phyloP scores from a whole-genome alignment of 1,284 basidiomycete species.

The Rhodofomes roseus region DNA sequence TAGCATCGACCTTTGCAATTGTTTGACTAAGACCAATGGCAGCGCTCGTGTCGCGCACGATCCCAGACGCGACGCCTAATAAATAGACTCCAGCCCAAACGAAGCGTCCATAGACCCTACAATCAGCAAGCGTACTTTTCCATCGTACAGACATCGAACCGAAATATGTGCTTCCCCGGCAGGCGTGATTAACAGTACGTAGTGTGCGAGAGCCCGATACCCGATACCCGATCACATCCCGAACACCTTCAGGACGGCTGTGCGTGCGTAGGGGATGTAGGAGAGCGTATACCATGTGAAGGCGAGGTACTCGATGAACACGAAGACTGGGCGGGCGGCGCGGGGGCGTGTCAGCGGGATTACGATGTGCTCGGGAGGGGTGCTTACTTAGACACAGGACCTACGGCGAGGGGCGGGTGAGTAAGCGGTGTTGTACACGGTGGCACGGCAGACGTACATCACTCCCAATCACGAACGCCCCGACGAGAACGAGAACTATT shows the following conservation, averaged over 20 bases:
- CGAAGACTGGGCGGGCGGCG: constrained; percentile 77
- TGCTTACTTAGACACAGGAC: constrained; percentile 46
- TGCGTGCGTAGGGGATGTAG: constrained; percentile 86
- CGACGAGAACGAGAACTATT: constrained; percentile 77
- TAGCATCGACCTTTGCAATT: no score
- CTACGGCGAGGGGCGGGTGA: constrained; percentile 20
- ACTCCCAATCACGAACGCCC: constrained; percentile 70
- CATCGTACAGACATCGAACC: constrained; percentile 13
- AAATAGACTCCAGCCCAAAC: constrained; percentile 5
- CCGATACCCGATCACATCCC: constrained; percentile 37
- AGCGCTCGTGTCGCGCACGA: neutral
- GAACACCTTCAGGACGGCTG: constrained; percentile 63
- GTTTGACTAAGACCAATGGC: neutral
- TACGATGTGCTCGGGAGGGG: neutral
- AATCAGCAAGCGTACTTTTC: constrained; percentile 2
- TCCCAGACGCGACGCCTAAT: neutral
- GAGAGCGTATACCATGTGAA: constrained; percentile 82
- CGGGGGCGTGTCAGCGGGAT: neutral
- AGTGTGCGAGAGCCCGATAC: neutral
- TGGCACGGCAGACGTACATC: constrained; percentile 43
- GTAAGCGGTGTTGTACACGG: neutral
- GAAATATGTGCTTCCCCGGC: neutral
- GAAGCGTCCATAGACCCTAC: constrained; percentile 1
- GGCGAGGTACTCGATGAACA: constrained; percentile 81
- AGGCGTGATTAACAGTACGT: neutral